Evolutionary conservation across 129 eudicot genomes (phyloP).

Genomic region (Lactuca saligna): DNA sequence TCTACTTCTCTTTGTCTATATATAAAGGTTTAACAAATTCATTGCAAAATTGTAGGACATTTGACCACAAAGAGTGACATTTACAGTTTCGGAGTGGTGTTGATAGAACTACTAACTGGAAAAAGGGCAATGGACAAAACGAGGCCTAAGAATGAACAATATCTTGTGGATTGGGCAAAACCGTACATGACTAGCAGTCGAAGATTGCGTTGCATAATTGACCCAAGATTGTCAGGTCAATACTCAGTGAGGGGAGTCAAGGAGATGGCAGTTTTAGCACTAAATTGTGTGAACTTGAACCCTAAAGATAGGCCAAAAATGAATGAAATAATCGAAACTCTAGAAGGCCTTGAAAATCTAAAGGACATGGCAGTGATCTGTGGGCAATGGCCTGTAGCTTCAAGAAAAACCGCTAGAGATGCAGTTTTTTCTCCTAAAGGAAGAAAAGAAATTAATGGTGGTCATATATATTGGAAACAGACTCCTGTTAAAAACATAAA

Average conservation of each 20-base stretch:
- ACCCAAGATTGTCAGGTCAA: slow-evolving; percentile 79
- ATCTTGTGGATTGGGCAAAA: slow-evolving; percentile 79
- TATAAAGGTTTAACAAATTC: no score
- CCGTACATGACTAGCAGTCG: slow-evolving; percentile 75
- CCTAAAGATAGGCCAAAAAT: slow-evolving; percentile 91
- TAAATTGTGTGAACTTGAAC: slow-evolving; percentile 69
- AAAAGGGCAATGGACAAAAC: slow-evolving; percentile 81
- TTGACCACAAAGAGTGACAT: slow-evolving; percentile 87
- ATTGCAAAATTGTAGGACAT: slow-evolving; percentile 53
- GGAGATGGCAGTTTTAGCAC: slow-evolving; percentile 71
- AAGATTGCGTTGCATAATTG: slow-evolving; percentile 66
- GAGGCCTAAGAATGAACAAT: slow-evolving; percentile 66
- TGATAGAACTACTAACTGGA: slow-evolving; percentile 80
- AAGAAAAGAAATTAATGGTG: slow-evolving; percentile 43
- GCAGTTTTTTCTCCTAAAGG: slow-evolving; percentile 39
- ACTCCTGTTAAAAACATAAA: slow-evolving; percentile 41
- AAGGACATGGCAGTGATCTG: slow-evolving; percentile 85
- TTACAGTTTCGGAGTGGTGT: slow-evolving; percentile 89
- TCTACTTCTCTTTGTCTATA: no score
- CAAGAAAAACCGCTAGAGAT: slow-evolving; percentile 44
- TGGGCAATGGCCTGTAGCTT: slow-evolving; percentile 78
- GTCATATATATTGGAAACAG: slow-evolving; percentile 46
- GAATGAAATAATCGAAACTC: slow-evolving; percentile 65
- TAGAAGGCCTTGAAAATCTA: slow-evolving; percentile 54
- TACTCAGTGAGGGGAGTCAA: slow-evolving; percentile 81